Conservation (phyloP, 768 basidiomycete genomes). For the Suillus discolor region DNA sequence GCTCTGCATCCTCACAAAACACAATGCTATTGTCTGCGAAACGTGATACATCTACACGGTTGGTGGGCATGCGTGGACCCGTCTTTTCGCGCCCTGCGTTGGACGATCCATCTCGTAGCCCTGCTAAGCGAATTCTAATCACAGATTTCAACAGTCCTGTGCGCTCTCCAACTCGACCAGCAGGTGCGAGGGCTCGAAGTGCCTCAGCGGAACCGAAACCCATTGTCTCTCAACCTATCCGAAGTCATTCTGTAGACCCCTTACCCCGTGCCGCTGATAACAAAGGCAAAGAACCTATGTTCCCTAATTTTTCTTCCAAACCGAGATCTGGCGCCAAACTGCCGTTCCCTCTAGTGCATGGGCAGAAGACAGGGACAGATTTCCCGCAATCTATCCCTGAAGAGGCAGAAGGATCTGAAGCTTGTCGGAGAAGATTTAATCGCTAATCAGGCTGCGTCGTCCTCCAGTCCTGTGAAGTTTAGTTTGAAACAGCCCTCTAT, state of each 20-base stretch:
- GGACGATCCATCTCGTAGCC: constrained; percentile 40
- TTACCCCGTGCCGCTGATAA: constrained; percentile 12
- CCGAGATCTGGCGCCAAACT: constrained; percentile 19
- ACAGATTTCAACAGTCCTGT: constrained; percentile 30
- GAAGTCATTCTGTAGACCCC: constrained; percentile 36
- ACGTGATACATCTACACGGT: constrained; percentile 25
- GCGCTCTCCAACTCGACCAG: constrained; percentile 26
- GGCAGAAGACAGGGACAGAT: constrained; percentile 21
- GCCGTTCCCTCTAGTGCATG: constrained; percentile 31
- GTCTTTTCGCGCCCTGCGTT: constrained; percentile 45
- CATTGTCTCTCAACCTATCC: constrained; percentile 12
- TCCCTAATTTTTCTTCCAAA: constrained; percentile 17
- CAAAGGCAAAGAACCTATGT: constrained; percentile 23
- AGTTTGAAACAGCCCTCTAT: constrained; percentile 46
- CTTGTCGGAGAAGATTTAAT: constrained; percentile 13
- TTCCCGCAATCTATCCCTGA: constrained; percentile 36
- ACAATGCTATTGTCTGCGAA: constrained; percentile 35
- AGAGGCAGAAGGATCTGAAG: constrained; percentile 24
- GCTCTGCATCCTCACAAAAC: constrained; percentile 53
- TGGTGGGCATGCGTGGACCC: constrained; percentile 22
- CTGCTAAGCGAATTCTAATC: constrained; percentile 36
- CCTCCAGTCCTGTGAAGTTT: constrained; percentile 39
- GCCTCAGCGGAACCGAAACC: constrained; percentile 39
- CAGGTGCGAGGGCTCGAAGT: constrained; percentile 29
- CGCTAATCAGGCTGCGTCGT: constrained; percentile 17